Base-by-base conservation (phyloP, 192 early-diverging fungal species). In the Coemansia sp. region DNA sequence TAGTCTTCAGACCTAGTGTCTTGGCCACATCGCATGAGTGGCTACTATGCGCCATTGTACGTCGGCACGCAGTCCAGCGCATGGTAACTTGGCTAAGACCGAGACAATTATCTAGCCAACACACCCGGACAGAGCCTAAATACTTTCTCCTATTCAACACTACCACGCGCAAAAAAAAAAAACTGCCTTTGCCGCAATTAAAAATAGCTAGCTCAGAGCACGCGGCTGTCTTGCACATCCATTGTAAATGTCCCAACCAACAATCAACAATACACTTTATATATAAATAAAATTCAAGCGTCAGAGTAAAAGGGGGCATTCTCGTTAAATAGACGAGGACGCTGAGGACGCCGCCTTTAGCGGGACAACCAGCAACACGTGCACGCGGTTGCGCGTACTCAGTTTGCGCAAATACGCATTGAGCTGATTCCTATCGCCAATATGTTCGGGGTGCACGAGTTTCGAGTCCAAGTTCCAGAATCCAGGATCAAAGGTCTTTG, bases 391-490 rank as follows among this genome's bases (percentile, higher is more conserved):
- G 57, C 70, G 70, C 42, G 75, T 71, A 38, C 41, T 47, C 49
- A 81, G 29, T 11, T 69, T 56, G 3, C 47, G 49, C 57, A 81
- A 37, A 53, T 65, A 75, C n/a, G 3, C 37, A 27, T 81, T 71
- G n/a, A 81, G 70, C 37, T 41, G n/a, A 2, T 56, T 37, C 46
- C 65, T 42, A 25, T 62, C 65, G 37, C 78, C 78, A 59, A 81
- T 72, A 41, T 68, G 64, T 59, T 81, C 73, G 2, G 78, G 78
- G 46, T 68, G 59, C n/a, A 51, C 36, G 4, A 72, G 35, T 43
- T 75, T 81, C 3, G 78, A 81, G 31, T 81, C 78, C 35, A 81
- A 45, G 65, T 81, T 81, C 78, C 78, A 81, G 41, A 81, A 81
- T 2, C 78, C 78, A 9, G 72, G 69, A n/a, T 71, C 66, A 35